A percentile compares a stretch with the other conserved stretches of the same genome.
phyloP scores from a whole-genome alignment of 495 filamentous ascomycete species.

The Aspergillus sparsus region DNA sequence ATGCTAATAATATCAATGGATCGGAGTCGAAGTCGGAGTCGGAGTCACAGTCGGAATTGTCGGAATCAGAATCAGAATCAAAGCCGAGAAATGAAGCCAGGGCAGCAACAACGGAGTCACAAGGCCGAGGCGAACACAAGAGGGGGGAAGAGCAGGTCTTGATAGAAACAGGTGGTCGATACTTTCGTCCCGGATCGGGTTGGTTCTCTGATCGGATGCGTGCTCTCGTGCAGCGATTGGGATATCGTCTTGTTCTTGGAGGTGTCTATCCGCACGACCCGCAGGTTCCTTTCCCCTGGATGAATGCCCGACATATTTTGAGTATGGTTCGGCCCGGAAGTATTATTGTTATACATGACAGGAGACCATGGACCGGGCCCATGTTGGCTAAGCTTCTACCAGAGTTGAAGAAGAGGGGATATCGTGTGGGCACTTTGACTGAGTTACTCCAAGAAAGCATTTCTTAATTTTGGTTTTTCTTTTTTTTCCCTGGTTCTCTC shows the following conservation, averaged over 20 bases:
- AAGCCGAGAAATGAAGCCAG: no score
- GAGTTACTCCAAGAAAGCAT: constrained; percentile 50
- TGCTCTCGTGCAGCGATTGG: constrained; percentile 51
- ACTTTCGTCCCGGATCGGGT: constrained; percentile 79
- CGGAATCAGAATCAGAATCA: no score
- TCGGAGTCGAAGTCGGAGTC: no score
- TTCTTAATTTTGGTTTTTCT: constrained; percentile 5
- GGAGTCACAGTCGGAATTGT: no score
- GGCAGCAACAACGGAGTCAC: no score
- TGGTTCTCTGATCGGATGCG: constrained; percentile 73
- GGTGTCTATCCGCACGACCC: constrained; percentile 87
- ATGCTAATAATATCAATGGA: no score
- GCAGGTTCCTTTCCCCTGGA: constrained; percentile 62
- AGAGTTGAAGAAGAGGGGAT: constrained; percentile 66
- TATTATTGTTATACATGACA: constrained; percentile 81
- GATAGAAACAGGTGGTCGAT: constrained; percentile 24
- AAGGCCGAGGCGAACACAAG: no score
- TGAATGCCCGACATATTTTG: constrained; percentile 79
- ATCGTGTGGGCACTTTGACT: constrained; percentile 66
- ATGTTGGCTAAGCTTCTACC: constrained; percentile 73
- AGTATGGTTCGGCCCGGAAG: constrained; percentile 75
- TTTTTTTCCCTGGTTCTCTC: neutral
- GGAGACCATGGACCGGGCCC: constrained; percentile 73
- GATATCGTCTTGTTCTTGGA: constrained; percentile 70
- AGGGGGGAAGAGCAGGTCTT: neutral